These are phyloP conservation scores for Syzygium jambos DNA, from an alignment of 345 rosid genomes.

Conservation along the genomic window DNA sequence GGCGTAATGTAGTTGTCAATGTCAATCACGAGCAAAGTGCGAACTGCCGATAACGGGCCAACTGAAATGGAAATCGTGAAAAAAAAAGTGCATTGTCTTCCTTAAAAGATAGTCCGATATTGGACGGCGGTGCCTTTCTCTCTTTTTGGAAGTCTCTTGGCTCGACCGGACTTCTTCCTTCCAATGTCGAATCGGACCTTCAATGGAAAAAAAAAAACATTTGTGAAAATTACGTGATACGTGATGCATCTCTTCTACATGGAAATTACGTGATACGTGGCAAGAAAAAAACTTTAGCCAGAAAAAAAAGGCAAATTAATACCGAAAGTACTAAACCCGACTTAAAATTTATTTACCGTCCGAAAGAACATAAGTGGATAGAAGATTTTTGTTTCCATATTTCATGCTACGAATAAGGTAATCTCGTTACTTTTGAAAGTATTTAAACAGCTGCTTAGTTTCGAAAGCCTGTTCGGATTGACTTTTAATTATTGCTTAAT, in stretches of 20 bases:
- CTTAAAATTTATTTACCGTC: background rate
- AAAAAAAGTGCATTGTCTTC: background rate
- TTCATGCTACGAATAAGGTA: background rate
- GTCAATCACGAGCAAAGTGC: no score
- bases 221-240: background rate
- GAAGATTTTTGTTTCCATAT: background rate
- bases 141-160: background rate
- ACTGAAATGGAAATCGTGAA: no score
- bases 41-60: no score
- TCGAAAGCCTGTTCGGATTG: background rate
- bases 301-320: background rate
- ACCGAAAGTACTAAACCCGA: background rate
- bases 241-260: background rate
- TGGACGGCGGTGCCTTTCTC: background rate
- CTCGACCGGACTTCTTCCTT: background rate
- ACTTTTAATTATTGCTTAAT: background rate
- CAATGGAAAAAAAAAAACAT: background rate
- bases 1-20: no score
- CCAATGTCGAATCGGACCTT: background rate
- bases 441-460: background rate
- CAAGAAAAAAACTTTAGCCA: background rate
- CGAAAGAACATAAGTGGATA: no score
- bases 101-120: background rate
- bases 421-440: background rate
- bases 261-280: no score